A percentile compares a stretch with the other conserved stretches of the same genome.
Conservation (phyloP, 1,139 yeast species). For the Kodamaea derodonti region DNA sequence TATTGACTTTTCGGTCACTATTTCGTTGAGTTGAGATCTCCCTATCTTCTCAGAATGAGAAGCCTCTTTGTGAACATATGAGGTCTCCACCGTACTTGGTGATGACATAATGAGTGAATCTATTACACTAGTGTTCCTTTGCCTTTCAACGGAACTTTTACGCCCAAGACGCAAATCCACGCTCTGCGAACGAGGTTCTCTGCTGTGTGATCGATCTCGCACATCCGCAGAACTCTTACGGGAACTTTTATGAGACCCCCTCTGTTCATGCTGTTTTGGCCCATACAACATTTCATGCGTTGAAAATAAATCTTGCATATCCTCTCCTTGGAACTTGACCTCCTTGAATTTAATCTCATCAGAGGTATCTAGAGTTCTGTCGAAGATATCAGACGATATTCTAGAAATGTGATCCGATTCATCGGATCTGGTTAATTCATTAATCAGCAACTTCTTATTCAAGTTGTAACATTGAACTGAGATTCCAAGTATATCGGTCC, state of each 20-base stretch:
- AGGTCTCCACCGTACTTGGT: background rate
- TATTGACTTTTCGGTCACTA: too few species aligned
- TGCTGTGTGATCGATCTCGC: too few species aligned
- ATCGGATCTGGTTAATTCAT: too few species aligned
- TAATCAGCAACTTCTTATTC: conserved; percentile 10
- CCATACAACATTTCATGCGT: conserved; percentile 34
- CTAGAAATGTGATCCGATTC: conserved; percentile 13
- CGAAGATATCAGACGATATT: conserved; percentile 22
- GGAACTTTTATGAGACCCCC: too few species aligned
- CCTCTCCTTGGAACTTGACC: conserved; percentile 20
- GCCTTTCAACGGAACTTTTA: conserved; percentile 3
- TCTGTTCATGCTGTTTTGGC: too few species aligned
- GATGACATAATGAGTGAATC: background rate
- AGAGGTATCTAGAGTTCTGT: background rate
- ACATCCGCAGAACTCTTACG: too few species aligned
- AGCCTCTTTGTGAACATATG: background rate
- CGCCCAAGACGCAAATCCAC: too few species aligned
- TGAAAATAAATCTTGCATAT: conserved; percentile 23
- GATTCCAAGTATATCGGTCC: conserved; percentile 17
- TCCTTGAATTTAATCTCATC: conserved; percentile 27
- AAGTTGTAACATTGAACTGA: conserved; percentile 31
- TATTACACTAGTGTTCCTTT: conserved; percentile 14
- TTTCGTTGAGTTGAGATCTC: too few species aligned
- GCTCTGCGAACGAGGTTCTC: too few species aligned
- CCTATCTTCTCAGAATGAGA: background rate